Percentiles rank a stretch among this genome's conserved stretches.
Evolutionary conservation across 78 protist genomes (phyloP).

Genomic region (Dictyostelium discoideum): DNA sequence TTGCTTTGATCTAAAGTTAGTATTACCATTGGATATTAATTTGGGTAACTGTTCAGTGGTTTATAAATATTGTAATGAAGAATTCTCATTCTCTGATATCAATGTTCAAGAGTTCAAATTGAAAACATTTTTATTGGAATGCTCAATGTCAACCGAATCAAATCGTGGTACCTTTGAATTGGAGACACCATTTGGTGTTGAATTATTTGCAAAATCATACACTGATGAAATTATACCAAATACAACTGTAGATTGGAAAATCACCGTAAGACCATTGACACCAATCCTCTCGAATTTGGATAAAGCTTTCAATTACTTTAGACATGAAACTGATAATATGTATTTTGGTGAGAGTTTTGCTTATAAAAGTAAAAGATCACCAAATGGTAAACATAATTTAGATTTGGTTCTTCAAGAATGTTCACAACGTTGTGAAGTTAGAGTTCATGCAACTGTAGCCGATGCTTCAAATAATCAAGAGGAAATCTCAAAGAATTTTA

Average conservation of each 20-base stretch:
- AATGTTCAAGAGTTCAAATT: conserved; percentile 36
- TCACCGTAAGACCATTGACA: background rate
- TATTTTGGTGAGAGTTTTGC: background rate
- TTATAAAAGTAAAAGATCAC: background rate
- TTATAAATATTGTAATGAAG: background rate
- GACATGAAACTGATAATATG: background rate
- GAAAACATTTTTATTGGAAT: conserved; percentile 19
- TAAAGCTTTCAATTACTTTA: background rate
- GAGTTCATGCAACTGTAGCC: background rate
- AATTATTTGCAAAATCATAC: conserved; percentile 5
- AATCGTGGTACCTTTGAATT: background rate
- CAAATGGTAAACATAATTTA: conserved; percentile 34
- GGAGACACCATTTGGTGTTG: conserved; percentile 6
- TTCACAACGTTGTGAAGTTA: background rate
- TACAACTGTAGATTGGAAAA: conserved; percentile 43
- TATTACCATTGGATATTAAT: conserved; percentile 9
- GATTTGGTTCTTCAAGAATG: conserved; percentile 1
- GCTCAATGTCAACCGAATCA: background rate
- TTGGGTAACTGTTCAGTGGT: background rate
- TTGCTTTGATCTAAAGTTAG: background rate
- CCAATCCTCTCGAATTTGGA: background rate
- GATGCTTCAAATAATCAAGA: conserved; percentile 29
- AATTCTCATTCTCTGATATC: background rate
- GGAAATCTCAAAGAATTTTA: background rate
- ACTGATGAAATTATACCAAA: conserved; percentile 30